Conservation (phyloP, 2,329 filamentous ascomycete species). For the Phyllosticta citriasiana region DNA sequence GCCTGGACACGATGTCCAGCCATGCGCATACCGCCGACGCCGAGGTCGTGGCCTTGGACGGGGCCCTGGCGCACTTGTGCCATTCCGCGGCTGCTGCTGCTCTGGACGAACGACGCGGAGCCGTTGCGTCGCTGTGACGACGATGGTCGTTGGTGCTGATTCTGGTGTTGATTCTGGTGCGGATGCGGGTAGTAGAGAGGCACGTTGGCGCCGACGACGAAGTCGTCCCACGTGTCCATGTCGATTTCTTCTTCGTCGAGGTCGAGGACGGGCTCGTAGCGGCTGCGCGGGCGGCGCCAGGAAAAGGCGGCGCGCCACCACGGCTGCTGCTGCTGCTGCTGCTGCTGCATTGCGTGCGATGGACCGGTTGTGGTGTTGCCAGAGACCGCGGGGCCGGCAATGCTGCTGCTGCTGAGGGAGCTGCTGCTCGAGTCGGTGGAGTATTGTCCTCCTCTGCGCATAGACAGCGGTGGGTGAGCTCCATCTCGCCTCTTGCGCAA, state of each 20-base stretch:
- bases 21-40: neutral
- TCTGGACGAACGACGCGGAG: neutral
- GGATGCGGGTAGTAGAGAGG: neutral
- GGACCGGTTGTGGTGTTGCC: neutral
- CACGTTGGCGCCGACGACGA: neutral
- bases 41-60: neutral
- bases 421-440: neutral
- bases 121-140: neutral
- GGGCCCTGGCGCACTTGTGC: neutral
- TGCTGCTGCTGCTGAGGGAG: neutral
- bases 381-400: neutral
- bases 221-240: neutral
- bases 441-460: neutral
- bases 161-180: neutral
- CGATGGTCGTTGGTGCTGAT: neutral
- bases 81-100: neutral
- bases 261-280: neutral
- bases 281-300: neutral
- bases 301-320: neutral
- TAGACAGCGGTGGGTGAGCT: neutral
- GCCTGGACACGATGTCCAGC: neutral
- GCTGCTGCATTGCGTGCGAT: neutral
- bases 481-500: neutral
- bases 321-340: neutral
- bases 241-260: neutral